These are phyloP conservation scores for Zymoseptoria ardabiliae DNA, from an alignment of 2,329 filamentous ascomycete genomes.

Conservation along the genomic window DNA sequence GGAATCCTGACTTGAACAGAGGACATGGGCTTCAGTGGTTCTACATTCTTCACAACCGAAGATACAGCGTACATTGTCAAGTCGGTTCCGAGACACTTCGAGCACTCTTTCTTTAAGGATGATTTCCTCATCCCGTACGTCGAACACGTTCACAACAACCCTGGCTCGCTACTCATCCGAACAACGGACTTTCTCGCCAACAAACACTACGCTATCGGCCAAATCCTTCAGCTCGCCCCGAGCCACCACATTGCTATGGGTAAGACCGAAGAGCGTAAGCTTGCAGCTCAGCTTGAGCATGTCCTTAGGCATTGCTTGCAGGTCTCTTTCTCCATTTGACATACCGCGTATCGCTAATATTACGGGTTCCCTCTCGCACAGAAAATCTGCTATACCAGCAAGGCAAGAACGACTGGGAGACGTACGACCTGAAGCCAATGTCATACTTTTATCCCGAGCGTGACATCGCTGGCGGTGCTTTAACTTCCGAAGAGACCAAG, in stretches of 20 bases:
- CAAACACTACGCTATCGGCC: constrained; percentile 51
- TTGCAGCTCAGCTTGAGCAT: no score
- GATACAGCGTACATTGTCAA: constrained; percentile 65
- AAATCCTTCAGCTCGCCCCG: constrained; percentile 53
- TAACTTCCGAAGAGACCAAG: constrained; percentile 59
- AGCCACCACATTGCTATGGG: constrained; percentile 67
- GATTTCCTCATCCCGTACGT: constrained; percentile 60
- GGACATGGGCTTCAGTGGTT: constrained; percentile 67
- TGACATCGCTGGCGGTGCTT: constrained; percentile 57
- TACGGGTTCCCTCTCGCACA: no score
- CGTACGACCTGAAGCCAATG: constrained; percentile 66
- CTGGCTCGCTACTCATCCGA: constrained; percentile 57
- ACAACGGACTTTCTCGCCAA: constrained; percentile 63
- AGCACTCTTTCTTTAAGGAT: constrained; percentile 61
- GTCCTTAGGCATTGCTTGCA: no score
- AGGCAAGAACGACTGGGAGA: constrained; percentile 54
- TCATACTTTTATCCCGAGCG: constrained; percentile 71
- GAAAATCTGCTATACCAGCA: constrained; percentile 64
- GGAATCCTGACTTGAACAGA: constrained; percentile 6
- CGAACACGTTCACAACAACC: constrained; percentile 54
- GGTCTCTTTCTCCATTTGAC: no score
- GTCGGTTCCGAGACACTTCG: constrained; percentile 61
- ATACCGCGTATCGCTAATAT: no score
- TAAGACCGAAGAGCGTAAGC: no score
- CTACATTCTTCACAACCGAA: constrained; percentile 63